A percentile compares a stretch with the other conserved stretches of the same genome.
Conservation (phyloP, 208 protist genomes). For the Vickermania ingenoplastis region DNA sequence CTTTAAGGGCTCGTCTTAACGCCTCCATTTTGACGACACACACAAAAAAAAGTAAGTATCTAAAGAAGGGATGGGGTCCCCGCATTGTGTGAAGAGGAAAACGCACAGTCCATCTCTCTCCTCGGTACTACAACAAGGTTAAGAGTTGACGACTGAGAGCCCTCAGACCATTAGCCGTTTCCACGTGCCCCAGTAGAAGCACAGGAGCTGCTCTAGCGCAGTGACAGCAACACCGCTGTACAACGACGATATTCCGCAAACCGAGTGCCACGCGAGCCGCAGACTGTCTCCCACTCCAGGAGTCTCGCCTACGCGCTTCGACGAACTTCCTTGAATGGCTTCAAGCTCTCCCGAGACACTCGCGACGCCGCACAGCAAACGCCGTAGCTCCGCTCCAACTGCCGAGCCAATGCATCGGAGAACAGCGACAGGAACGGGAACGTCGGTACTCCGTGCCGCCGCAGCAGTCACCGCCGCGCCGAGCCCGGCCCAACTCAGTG, state of each 20-base stretch:
- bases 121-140: no score
- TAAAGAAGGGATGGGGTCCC: no score
- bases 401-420: constrained; percentile 32
- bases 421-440: constrained; percentile 23
- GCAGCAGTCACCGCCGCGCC: constrained; percentile 6
- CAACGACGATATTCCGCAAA: constrained; percentile 38
- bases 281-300: no score
- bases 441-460: constrained; percentile 9
- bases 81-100: no score
- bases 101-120: no score
- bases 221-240: constrained; percentile 54
- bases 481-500: constrained; percentile 6
- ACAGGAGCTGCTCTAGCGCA: constrained; percentile 53
- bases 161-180: constrained; percentile 30
- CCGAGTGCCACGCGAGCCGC: constrained; percentile 29
- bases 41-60: no score
- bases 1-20: no score
- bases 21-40: no score
- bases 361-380: constrained; percentile 25
- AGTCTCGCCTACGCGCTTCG: constrained; percentile 35
- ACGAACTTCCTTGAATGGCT: constrained; percentile 25
- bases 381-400: constrained; percentile 27
- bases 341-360: constrained; percentile 27
- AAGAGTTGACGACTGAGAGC: no score
- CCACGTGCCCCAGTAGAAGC: constrained; percentile 81